phyloP scores from a whole-genome alignment of 2,329 filamentous ascomycete species.

The Colletotrichum australisinense region DNA sequence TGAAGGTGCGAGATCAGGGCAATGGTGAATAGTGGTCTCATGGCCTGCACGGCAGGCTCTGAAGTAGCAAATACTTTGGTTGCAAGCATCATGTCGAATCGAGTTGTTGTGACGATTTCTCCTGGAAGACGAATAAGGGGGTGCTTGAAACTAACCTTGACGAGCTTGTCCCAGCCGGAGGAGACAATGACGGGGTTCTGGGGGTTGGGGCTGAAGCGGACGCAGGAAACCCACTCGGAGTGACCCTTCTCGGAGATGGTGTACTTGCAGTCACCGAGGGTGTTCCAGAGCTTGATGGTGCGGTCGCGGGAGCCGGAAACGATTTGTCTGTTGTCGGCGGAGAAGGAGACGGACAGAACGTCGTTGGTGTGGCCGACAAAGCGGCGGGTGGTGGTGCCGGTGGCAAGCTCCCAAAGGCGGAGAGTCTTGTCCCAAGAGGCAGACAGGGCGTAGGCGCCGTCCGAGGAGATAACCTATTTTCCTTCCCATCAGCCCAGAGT shows the following conservation, averaged over 20 bases:
- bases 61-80: conserved; percentile 99
- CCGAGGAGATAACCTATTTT: conserved; percentile 94
- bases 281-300: conserved; percentile 99
- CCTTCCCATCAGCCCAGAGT: conserved; percentile 48
- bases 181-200: conserved; percentile 99
- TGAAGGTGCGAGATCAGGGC: conserved; percentile 73
- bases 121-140: conserved; percentile 40
- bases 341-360: conserved; percentile 99
- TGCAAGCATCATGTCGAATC: conserved; percentile 88
- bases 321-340: conserved; percentile 99
- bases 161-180: conserved; percentile 99
- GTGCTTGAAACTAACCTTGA: conserved; percentile 82
- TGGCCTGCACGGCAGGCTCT: conserved; percentile 86
- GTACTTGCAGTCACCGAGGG: conserved; percentile 99
- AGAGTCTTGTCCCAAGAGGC: conserved; percentile 99
- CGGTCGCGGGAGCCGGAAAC: conserved; percentile 98
- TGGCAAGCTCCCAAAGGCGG: conserved; percentile 98
- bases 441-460: conserved; percentile 98
- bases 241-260: conserved; percentile 99
- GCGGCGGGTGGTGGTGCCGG: conserved; percentile 95
- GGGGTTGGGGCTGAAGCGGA: conserved; percentile 99
- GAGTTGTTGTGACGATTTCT: neutral
- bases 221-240: conserved; percentile 99
- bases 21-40: conserved; percentile 97
- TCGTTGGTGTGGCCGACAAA: conserved; percentile 99